These are phyloP conservation scores for Solanum neorickii DNA, from an alignment of 257 asterid genomes.

Conservation along the genomic window DNA sequence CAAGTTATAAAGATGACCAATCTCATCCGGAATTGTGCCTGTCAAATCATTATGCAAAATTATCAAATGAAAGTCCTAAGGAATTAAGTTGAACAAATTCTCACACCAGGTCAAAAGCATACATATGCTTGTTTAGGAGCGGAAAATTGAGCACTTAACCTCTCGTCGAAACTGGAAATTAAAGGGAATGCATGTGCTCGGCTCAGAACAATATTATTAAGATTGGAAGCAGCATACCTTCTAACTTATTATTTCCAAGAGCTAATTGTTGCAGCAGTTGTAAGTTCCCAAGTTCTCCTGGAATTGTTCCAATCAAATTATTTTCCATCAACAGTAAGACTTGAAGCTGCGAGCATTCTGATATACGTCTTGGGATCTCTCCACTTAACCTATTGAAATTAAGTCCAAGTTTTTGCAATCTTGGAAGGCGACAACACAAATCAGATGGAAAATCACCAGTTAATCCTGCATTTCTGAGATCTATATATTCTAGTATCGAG, in stretches of 20 bases:
- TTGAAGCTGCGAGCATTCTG: not conserved
- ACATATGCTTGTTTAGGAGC: not conserved
- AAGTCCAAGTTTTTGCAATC: constrained; percentile 2
- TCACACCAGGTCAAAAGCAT: not conserved
- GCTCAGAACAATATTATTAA: not conserved
- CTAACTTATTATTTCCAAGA: constrained; percentile 2
- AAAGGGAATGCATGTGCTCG: not conserved
- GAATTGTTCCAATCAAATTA: not conserved
- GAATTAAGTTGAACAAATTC: not conserved
- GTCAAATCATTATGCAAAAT: not conserved
- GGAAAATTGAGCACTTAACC: not conserved
- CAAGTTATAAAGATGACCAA: not conserved
- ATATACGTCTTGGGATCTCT: constrained; percentile 9
- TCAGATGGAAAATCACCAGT: not conserved
- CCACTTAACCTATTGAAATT: constrained; percentile 9
- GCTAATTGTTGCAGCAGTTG: constrained; percentile 2
- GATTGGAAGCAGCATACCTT: not conserved
- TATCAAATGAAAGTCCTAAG: not conserved
- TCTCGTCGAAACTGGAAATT: not conserved
- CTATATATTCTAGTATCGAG: not conserved
- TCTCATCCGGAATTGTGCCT: not conserved
- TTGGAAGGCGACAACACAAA: not conserved
- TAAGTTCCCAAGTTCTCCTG: not conserved
- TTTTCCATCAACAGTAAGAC: not conserved
- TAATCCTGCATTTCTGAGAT: not conserved